Conservation (phyloP, 139 green algal species). For the Chlorella vulgaris region DNA sequence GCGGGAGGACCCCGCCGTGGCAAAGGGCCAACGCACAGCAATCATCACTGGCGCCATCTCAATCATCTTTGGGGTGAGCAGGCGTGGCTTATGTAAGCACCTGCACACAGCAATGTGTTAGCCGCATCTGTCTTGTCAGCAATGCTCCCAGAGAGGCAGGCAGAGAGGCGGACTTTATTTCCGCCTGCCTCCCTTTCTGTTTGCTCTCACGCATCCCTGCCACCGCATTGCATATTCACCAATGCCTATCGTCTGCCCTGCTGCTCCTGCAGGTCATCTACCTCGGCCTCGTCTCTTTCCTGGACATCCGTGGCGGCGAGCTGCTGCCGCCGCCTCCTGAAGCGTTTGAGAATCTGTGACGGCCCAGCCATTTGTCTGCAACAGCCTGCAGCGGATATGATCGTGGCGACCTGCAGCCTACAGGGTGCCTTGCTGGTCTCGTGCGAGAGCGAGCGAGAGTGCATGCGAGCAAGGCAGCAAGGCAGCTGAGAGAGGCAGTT, state of each 20-base stretch:
- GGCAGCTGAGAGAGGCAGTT: no score
- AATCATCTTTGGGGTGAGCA: slow-evolving; percentile 55
- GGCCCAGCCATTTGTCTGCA: not conserved
- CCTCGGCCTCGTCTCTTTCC: slow-evolving; percentile 30
- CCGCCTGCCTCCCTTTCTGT: not conserved
- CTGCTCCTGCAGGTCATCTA: slow-evolving; percentile 35
- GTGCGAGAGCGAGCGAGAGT: no score
- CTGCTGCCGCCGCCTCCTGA: slow-evolving; percentile 59
- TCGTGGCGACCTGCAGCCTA: no score
- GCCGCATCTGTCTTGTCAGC: no score
- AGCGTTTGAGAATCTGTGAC: slow-evolving; percentile 41
- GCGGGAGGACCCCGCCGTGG: slow-evolving; percentile 24
- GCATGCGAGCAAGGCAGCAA: no score
- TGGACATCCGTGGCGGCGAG: slow-evolving; percentile 51
- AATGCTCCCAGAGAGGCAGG: no score
- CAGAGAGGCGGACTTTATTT: no score
- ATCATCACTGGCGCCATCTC: slow-evolving; percentile 60
- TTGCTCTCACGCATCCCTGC: no score
- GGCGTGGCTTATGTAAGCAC: no score
- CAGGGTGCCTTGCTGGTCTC: no score
- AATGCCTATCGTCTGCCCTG: not conserved
- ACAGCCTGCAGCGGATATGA: not conserved
- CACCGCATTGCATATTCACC: not conserved
- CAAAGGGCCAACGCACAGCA: slow-evolving; percentile 51
- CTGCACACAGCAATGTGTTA: no score